Percentiles rank a stretch among this genome's conserved stretches.
phyloP scores from a whole-genome alignment of 139 green algal genomes.

The Coelastrella sp. region DNA sequence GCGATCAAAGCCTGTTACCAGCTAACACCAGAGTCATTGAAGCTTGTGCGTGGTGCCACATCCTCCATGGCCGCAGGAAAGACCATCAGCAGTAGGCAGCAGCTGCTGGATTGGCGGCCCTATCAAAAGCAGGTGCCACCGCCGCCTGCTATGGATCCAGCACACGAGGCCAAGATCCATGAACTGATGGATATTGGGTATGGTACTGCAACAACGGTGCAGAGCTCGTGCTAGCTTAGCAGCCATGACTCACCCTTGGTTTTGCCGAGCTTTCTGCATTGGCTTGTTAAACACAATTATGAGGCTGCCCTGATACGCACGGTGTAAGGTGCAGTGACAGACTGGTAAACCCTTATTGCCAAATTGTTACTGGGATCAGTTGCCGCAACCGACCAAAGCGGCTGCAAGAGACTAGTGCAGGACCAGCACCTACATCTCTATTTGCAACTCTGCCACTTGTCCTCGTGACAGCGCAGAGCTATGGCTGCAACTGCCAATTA shows the following conservation, averaged over 20 bases:
- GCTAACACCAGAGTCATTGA: background rate
- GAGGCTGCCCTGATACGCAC: too few species aligned
- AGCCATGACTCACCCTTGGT: background rate
- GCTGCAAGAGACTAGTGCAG: too few species aligned
- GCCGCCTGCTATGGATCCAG: conserved; percentile 23
- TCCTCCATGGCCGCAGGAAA: background rate
- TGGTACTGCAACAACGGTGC: background rate
- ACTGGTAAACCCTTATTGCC: too few species aligned
- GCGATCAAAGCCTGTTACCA: conserved; percentile 34
- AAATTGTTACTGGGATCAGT: too few species aligned
- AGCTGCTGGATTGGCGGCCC: conserved; percentile 38
- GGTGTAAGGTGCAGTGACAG: too few species aligned
- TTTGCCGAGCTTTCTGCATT: too few species aligned
- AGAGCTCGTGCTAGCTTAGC: background rate
- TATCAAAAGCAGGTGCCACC: conserved; percentile 38
- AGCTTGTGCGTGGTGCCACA: conserved; percentile 11
- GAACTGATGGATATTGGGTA: conserved; percentile 39
- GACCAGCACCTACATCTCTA: too few species aligned
- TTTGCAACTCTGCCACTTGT: too few species aligned
- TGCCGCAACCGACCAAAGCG: too few species aligned
- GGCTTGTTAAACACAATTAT: too few species aligned
- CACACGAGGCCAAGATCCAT: conserved; percentile 1
- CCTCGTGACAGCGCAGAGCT: too few species aligned
- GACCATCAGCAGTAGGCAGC: conserved; percentile 33
- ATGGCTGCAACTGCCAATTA: too few species aligned